Evolutionary conservation across 495 filamentous ascomycete genomes (phyloP).

Genomic region (Trichoderma orchidacearum): DNA sequence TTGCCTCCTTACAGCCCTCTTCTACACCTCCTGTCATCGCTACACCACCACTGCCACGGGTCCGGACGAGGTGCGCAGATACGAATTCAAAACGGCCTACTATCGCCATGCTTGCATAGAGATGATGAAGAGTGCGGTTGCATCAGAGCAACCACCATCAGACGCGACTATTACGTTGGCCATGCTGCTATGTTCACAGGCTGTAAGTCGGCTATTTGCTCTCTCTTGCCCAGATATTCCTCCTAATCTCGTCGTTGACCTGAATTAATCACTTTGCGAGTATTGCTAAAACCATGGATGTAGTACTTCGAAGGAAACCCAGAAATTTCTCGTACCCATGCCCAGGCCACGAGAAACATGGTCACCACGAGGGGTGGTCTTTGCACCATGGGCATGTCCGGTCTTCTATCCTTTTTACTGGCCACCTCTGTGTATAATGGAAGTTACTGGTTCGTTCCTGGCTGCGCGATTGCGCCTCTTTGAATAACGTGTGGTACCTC

Average conservation of each 20-base stretch:
- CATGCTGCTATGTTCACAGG: not conserved
- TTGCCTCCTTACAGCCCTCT: not conserved
- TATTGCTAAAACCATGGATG: too few species aligned
- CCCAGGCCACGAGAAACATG: not conserved
- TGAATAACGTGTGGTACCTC: not conserved
- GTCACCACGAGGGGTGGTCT: not conserved
- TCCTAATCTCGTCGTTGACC: not conserved
- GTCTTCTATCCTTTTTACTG: not conserved
- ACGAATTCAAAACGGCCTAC: not conserved
- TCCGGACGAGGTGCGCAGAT: not conserved
- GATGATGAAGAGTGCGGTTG: not conserved
- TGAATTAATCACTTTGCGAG: not conserved
- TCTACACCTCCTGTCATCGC: not conserved
- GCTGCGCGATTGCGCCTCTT: not conserved
- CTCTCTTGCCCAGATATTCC: not conserved
- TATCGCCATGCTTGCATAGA: not conserved
- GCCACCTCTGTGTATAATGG: not conserved
- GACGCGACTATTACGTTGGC: not conserved
- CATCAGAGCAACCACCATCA: not conserved
- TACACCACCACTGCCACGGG: not conserved
- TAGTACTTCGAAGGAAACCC: not conserved
- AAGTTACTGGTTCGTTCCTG: not conserved
- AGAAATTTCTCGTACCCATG: not conserved
- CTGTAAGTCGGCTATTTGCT: not conserved
- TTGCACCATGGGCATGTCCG: not conserved